phyloP scores from a whole-genome alignment of 192 early-diverging fungal genomes.

The Podila minutissima region DNA sequence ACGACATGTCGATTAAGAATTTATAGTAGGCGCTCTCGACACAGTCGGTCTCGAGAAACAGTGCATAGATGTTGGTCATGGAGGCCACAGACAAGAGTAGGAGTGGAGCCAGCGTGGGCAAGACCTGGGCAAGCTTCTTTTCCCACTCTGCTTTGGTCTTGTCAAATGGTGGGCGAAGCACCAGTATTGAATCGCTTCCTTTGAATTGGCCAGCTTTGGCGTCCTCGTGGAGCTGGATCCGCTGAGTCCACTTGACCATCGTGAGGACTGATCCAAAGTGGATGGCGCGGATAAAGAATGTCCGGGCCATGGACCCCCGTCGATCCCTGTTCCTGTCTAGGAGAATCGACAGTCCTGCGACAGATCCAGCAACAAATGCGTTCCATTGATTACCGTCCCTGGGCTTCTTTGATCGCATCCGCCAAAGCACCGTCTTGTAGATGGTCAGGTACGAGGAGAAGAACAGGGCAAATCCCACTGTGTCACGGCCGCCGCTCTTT shows the following conservation, averaged over 20 bases:
- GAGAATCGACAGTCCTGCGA: slow-evolving; percentile 67
- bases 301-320: slow-evolving; percentile 68
- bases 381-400: slow-evolving; percentile 62
- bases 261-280: slow-evolving; percentile 70
- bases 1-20: slow-evolving; percentile 60
- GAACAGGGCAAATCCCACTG: slow-evolving; percentile 70
- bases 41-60: slow-evolving; percentile 64
- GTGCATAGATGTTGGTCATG: slow-evolving; percentile 57
- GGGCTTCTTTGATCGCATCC: slow-evolving; percentile 58
- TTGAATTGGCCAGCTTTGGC: slow-evolving; percentile 1
- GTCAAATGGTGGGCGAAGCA: neutral
- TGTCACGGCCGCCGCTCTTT: slow-evolving; percentile 67
- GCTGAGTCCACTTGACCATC: slow-evolving; percentile 65
- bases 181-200: neutral
- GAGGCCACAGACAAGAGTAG: slow-evolving; percentile 56
- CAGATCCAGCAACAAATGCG: slow-evolving; percentile 69
- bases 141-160: slow-evolving; percentile 49
- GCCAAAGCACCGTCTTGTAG: slow-evolving; percentile 73
- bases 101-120: slow-evolving; percentile 47
- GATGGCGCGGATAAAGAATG: slow-evolving; percentile 67
- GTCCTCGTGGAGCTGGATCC: slow-evolving; percentile 20
- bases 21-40: slow-evolving; percentile 65
- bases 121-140: slow-evolving; percentile 51
- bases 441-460: slow-evolving; percentile 67
- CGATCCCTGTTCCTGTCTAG: slow-evolving; percentile 68